Evolutionary conservation across 306 rosid species (phyloP).

Genomic region (Dalbergia cochinchinensis): DNA sequence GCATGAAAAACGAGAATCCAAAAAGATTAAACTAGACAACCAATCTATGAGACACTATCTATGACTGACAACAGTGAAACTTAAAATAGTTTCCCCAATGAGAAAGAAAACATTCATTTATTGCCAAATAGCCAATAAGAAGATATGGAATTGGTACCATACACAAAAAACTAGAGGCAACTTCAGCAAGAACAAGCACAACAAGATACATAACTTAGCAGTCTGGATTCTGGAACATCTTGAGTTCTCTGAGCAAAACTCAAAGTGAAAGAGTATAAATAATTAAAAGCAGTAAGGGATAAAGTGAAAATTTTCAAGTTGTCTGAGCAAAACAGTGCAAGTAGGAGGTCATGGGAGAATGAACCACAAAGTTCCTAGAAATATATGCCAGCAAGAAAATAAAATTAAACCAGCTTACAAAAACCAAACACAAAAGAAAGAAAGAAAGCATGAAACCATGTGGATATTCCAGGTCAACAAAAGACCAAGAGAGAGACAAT

Average conservation of each 20-base stretch:
- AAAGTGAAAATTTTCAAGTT: no score
- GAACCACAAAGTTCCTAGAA: constrained; percentile 46
- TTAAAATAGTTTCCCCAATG: not conserved
- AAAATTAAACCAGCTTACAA: not conserved
- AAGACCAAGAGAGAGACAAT: constrained; percentile 53
- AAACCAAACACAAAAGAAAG: not conserved
- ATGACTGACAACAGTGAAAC: constrained; percentile 15
- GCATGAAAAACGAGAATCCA: not conserved
- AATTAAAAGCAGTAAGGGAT: not conserved
- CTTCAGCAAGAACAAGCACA: constrained; percentile 26
- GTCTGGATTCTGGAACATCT: not conserved
- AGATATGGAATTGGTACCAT: constrained; percentile 34
- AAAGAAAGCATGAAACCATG: constrained; percentile 17
- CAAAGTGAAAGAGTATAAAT: constrained; percentile 22
- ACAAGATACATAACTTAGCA: not conserved
- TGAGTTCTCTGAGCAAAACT: not conserved
- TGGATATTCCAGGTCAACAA: constrained; percentile 48
- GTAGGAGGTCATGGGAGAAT: constrained; percentile 35
- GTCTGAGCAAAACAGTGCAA: constrained; percentile 71
- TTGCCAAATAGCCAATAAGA: constrained; percentile 42
- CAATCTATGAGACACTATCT: not conserved
- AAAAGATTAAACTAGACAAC: no score
- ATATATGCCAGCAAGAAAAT: constrained; percentile 22
- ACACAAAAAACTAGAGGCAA: constrained; percentile 12
- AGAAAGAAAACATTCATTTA: constrained; percentile 15